A percentile compares a stretch with the other conserved stretches of the same genome.
These are phyloP conservation scores for Mycena sp. DNA, from an alignment of 1,284 basidiomycete species.

Conservation along the genomic window DNA sequence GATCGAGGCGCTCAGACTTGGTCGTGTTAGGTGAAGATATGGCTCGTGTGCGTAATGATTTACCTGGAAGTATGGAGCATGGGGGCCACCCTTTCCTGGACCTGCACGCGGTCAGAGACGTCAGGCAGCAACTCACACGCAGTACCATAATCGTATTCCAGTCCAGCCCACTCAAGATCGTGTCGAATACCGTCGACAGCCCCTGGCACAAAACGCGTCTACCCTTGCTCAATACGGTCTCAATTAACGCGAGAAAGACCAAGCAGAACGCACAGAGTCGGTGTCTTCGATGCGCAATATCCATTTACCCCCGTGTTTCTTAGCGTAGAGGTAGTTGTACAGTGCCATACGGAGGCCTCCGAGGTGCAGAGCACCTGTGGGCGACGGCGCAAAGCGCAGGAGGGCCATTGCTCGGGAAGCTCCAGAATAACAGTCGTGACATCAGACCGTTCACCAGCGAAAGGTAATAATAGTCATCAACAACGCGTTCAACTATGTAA, in stretches of 20 bases:
- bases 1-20: constrained; percentile 88
- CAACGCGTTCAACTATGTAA: constrained; percentile 4
- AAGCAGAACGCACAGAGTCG: constrained; percentile 69
- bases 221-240: background rate
- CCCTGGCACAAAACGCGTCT: constrained; percentile 85
- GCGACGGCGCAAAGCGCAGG: constrained; percentile 95
- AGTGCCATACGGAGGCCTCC: constrained; percentile 96
- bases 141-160: constrained; percentile 91
- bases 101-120: constrained; percentile 53
- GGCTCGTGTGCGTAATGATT: background rate
- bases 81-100: constrained; percentile 77
- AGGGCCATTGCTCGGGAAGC: constrained; percentile 54
- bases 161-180: constrained; percentile 91
- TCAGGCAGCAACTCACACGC: constrained; percentile 19
- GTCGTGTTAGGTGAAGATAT: background rate
- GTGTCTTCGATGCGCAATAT: constrained; percentile 96
- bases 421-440: background rate
- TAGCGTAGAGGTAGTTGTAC: constrained; percentile 91
- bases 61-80: constrained; percentile 88
- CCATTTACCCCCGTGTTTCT: constrained; percentile 87
- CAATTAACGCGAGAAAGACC: background rate
- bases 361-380: constrained; percentile 94
- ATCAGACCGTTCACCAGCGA: too few species aligned
- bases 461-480: constrained; percentile 6
- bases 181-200: constrained; percentile 84